These are phyloP conservation scores for Chrysoporthe deuterocubensis DNA, from an alignment of 2,329 filamentous ascomycete species.

Conservation along the genomic window DNA sequence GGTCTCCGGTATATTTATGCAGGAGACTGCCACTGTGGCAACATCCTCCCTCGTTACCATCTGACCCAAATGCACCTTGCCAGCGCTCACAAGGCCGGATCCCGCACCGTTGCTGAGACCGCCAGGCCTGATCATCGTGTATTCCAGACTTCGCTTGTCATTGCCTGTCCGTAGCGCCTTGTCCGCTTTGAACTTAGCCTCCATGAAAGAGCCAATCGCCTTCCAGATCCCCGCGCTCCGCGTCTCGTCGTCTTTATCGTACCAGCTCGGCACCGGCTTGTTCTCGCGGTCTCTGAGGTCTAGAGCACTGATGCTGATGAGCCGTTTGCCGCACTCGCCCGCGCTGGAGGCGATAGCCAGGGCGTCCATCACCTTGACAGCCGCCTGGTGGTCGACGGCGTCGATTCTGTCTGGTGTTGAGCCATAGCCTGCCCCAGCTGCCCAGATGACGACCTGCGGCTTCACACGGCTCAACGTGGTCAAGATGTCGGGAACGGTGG, in stretches of 20 bases:
- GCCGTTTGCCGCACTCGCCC: slow-evolving; percentile 43
- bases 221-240: slow-evolving; percentile 43
- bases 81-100: slow-evolving; percentile 45
- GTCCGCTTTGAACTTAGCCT: slow-evolving; percentile 49
- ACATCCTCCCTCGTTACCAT: slow-evolving; percentile 50
- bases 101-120: slow-evolving; percentile 43
- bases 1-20: slow-evolving; percentile 45
- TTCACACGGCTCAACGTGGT: slow-evolving; percentile 39
- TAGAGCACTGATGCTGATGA: slow-evolving; percentile 50
- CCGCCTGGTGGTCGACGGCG: slow-evolving; percentile 50
- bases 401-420: slow-evolving; percentile 44
- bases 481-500: slow-evolving; percentile 42
- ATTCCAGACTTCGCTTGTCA: slow-evolving; percentile 42
- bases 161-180: slow-evolving; percentile 44
- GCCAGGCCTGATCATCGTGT: slow-evolving; percentile 50
- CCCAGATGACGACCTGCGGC: slow-evolving; percentile 41
- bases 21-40: slow-evolving; percentile 45
- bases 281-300: slow-evolving; percentile 46
- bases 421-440: slow-evolving; percentile 38
- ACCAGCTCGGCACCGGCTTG: slow-evolving; percentile 47
- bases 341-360: slow-evolving; percentile 40
- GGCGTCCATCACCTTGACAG: slow-evolving; percentile 50
- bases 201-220: slow-evolving; percentile 44
- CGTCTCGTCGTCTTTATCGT: slow-evolving; percentile 43
- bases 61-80: slow-evolving; percentile 43